A percentile compares a stretch with the other conserved stretches of the same genome.
phyloP scores from a whole-genome alignment of 2,329 filamentous ascomycete genomes.

The Colletotrichum caudatum region DNA sequence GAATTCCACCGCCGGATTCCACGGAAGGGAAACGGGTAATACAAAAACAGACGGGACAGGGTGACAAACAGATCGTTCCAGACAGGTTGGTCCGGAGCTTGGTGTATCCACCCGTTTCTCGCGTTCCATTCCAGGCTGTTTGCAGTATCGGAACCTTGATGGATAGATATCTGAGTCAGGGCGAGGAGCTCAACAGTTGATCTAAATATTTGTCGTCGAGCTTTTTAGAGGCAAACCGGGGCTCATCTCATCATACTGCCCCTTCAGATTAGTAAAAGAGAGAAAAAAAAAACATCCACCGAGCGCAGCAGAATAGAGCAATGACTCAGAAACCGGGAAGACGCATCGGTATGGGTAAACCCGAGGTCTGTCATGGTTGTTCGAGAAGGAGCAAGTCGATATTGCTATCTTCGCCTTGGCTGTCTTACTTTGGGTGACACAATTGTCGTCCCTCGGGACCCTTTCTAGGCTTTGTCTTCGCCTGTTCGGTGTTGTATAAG shows the following conservation, averaged over 20 bases:
- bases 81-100: not conserved
- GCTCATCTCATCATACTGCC: not conserved
- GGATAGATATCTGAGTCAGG: constrained; percentile 38
- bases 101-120: constrained; percentile 31
- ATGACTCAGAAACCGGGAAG: not conserved
- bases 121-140: constrained; percentile 24
- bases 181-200: constrained; percentile 23
- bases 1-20: not conserved
- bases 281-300: constrained; percentile 3
- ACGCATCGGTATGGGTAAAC: constrained; percentile 2
- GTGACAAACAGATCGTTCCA: constrained; percentile 24
- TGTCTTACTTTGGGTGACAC: constrained; percentile 22
- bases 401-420: constrained; percentile 1
- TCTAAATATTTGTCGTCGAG: constrained; percentile 29
- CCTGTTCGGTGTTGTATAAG: not conserved
- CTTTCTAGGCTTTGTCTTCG: constrained; percentile 6
- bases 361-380: constrained; percentile 17
- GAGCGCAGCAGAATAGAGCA: not conserved
- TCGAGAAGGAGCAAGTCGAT: constrained; percentile 8
- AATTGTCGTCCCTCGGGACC: constrained; percentile 11
- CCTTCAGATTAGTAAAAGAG: constrained; percentile 2
- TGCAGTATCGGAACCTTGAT: constrained; percentile 37
- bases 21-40: constrained; percentile 6
- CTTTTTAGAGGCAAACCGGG: constrained; percentile 27
- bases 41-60: not conserved